Percentiles rank a stretch among this genome's conserved stretches.
Evolutionary conservation across 805 yeast genomes (phyloP).

Genomic region (Metschnikowia continentalis): DNA sequence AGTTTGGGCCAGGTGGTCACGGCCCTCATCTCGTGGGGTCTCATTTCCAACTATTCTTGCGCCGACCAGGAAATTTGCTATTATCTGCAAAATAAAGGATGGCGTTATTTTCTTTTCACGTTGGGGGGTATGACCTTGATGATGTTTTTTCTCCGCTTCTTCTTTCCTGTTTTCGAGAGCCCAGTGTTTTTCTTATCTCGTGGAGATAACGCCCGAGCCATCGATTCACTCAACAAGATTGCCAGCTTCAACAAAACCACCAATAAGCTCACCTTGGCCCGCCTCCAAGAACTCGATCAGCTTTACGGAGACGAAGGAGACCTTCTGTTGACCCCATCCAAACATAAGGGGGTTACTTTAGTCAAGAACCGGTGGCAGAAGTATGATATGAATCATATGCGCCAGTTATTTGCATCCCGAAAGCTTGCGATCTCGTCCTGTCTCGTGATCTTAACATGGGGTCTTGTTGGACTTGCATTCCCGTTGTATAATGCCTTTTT

Average conservation of each 20-base stretch:
- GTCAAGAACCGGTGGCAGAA: slow-evolving; percentile 12
- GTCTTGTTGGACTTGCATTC: slow-evolving; percentile 32
- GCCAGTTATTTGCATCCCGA: slow-evolving; percentile 44
- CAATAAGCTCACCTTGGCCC: slow-evolving; percentile 42
- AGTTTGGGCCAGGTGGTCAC: slow-evolving; percentile 21
- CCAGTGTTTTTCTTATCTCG: slow-evolving; percentile 52
- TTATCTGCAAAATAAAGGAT: slow-evolving; percentile 49
- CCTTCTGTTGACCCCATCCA: slow-evolving; percentile 1
- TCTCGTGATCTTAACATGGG: slow-evolving; percentile 47
- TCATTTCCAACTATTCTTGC: slow-evolving; percentile 15
- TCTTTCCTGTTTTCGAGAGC: slow-evolving; percentile 46
- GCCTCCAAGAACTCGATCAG: slow-evolving; percentile 43
- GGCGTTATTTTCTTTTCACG: slow-evolving; percentile 54
- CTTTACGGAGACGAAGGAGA: slow-evolving; percentile 7
- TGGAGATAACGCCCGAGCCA: slow-evolving; percentile 49
- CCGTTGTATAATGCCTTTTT: slow-evolving; percentile 18
- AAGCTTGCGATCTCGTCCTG: slow-evolving; percentile 43
- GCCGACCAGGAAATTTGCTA: slow-evolving; percentile 29
- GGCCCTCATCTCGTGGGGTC: slow-evolving; percentile 15
- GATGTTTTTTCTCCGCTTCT: slow-evolving; percentile 31
- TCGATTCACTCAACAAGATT: slow-evolving; percentile 39
- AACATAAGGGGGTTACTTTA: neutral
- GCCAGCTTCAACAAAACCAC: slow-evolving; percentile 44
- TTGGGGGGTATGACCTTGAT: slow-evolving; percentile 44
- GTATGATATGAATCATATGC: slow-evolving; percentile 35